Evolutionary conservation across 2,329 filamentous ascomycete species (phyloP).

Genomic region (Trichoderma koningiopsis): DNA sequence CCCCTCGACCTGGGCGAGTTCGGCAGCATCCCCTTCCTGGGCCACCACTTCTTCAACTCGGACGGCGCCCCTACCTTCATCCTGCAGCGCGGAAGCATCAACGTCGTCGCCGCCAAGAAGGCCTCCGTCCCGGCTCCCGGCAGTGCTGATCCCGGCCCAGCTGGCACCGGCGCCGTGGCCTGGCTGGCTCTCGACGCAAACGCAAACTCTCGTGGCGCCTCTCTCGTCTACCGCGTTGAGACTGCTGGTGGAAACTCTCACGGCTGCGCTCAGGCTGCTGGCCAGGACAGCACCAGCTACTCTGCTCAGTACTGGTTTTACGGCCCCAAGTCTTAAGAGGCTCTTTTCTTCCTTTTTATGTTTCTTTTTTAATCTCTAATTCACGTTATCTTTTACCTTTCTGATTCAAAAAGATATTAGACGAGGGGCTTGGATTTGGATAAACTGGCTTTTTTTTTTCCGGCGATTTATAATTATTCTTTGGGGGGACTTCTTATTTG

Average conservation of each 20-base stretch:
- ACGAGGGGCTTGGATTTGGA: neutral
- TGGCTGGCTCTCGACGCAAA: constrained; percentile 55
- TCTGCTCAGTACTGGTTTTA: constrained; percentile 63
- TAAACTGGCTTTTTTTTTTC: neutral
- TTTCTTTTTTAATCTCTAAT: neutral
- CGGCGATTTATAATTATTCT: neutral
- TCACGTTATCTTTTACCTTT: neutral
- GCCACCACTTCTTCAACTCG: constrained; percentile 68
- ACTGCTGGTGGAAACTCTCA: constrained; percentile 55
- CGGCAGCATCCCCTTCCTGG: constrained; percentile 50
- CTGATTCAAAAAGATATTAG: neutral
- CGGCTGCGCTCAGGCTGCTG: constrained; percentile 45
- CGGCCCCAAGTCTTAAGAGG: constrained; percentile 34
- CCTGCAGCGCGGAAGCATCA: constrained; percentile 45
- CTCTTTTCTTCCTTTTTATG: neutral
- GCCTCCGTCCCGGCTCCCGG: constrained; percentile 55
- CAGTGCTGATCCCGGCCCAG: constrained; percentile 48
- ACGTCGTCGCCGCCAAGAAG: constrained; percentile 52
- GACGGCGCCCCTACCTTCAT: constrained; percentile 61
- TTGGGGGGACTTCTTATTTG: neutral
- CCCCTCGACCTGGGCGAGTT: constrained; percentile 44
- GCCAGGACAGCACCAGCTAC: constrained; percentile 56
- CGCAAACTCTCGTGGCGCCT: constrained; percentile 43
- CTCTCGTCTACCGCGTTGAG: constrained; percentile 55
- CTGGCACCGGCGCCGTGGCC: constrained; percentile 54